phyloP scores from a whole-genome alignment of 2,329 filamentous ascomycete species.

The Xylaria polymorpha region DNA sequence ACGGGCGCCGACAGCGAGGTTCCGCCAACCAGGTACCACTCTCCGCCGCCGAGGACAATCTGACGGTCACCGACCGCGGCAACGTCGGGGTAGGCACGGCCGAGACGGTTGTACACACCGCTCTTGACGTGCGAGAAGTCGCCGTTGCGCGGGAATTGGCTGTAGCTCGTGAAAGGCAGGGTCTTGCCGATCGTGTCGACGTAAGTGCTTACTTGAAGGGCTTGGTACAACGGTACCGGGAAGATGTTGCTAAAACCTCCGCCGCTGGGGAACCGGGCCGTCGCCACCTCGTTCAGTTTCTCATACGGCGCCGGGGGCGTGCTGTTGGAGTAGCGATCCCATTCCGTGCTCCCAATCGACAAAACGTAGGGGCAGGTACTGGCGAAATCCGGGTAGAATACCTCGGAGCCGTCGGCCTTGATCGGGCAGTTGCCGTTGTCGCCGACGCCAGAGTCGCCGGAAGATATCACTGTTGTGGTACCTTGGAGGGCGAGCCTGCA shows the following conservation, averaged over 20 bases:
- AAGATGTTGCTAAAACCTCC: conserved; percentile 60
- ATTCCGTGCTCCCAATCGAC: conserved; percentile 53
- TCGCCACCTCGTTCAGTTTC: conserved; percentile 43
- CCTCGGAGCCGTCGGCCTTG: conserved; percentile 34
- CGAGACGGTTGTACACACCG: conserved; percentile 51
- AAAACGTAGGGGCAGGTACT: conserved; percentile 62
- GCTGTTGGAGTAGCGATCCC: conserved; percentile 38
- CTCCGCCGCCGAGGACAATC: conserved; percentile 45
- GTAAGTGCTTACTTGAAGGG: conserved; percentile 53
- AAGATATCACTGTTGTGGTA: conserved; percentile 39
- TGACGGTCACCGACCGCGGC: conserved; percentile 56
- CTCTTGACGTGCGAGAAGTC: conserved; percentile 54
- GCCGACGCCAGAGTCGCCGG: conserved; percentile 39
- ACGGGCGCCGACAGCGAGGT: conserved; percentile 68
- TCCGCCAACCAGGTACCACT: conserved; percentile 56
- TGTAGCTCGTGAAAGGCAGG: conserved; percentile 42
- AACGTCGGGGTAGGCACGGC: conserved; percentile 55
- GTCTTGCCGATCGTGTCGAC: conserved; percentile 47
- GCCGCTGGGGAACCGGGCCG: conserved; percentile 49
- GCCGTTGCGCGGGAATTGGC: conserved; percentile 39
- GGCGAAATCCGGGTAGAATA: conserved; percentile 55
- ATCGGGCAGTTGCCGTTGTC: conserved; percentile 52
- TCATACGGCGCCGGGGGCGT: conserved; percentile 37
- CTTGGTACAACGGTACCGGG: conserved; percentile 55
- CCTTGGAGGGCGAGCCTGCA: conserved; percentile 38